These are phyloP conservation scores for Mallotus japonicus DNA, from an alignment of 441 rosid genomes.

Conservation along the genomic window DNA sequence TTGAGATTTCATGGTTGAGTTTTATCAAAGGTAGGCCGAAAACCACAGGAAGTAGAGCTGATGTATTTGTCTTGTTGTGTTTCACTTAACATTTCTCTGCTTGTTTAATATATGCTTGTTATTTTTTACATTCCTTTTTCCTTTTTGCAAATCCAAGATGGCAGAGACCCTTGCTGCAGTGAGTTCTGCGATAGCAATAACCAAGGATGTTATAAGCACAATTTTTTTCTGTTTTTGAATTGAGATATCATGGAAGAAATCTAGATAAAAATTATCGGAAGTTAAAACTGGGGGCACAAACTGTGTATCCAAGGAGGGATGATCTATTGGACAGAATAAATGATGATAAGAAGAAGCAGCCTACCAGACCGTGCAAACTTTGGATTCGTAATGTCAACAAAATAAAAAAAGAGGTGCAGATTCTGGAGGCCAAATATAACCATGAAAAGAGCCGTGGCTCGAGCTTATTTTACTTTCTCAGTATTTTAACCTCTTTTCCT, in stretches of 20 bases:
- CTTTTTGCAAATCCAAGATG: background rate
- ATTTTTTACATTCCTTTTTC: background rate
- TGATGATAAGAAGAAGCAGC: background rate
- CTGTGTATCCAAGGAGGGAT: background rate
- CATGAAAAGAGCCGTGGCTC: background rate
- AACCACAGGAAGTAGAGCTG: too few species aligned
- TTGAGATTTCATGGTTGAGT: too few species aligned
- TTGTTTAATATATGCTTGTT: background rate
- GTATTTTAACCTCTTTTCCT: background rate
- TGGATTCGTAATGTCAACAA: conserved; percentile 4
- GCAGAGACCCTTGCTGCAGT: background rate
- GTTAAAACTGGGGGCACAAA: background rate
- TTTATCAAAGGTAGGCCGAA: too few species aligned
- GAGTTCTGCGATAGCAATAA: background rate
- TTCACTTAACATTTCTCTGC: background rate
- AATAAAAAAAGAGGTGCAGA: background rate
- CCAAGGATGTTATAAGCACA: background rate
- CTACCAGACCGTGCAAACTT: background rate
- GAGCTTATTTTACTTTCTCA: background rate
- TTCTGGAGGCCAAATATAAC: background rate
- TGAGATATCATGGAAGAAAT: background rate
- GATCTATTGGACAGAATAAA: background rate
- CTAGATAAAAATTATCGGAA: background rate
- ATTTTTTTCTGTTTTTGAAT: background rate
- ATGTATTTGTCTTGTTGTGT: too few species aligned